Conservation (phyloP, 345 rosid species). For the Rhodamnia rubescens region DNA sequence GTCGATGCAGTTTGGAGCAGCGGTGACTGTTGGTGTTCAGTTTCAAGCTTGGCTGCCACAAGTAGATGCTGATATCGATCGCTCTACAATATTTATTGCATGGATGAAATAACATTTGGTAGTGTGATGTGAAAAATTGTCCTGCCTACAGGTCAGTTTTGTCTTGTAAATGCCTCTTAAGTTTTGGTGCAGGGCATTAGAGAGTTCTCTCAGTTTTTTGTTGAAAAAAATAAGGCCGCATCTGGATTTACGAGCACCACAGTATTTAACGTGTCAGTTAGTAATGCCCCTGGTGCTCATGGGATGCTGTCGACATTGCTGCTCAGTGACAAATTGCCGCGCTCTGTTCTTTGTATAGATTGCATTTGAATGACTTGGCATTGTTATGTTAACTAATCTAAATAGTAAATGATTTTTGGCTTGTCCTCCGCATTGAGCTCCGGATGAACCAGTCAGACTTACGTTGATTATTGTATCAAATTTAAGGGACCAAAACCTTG, state of each 20-base stretch:
- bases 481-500: background rate
- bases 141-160: background rate
- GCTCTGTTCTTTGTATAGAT: background rate
- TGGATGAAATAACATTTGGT: background rate
- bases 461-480: background rate
- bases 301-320: background rate
- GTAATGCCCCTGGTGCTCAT: background rate
- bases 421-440: background rate
- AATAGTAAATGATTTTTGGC: background rate
- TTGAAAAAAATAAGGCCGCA: background rate
- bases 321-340: background rate
- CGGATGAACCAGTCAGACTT: background rate
- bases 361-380: background rate
- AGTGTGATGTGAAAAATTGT: background rate
- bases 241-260: background rate
- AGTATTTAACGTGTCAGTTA: background rate
- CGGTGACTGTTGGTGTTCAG: slow-evolving; percentile 55
- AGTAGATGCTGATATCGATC: background rate
- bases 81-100: background rate
- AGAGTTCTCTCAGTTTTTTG: background rate
- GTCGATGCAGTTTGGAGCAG: slow-evolving; percentile 50
- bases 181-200: background rate
- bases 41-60: slow-evolving; percentile 7
- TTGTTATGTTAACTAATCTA: background rate
- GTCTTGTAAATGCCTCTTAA: background rate